phyloP scores from a whole-genome alignment of 345 rosid genomes.

The Streptanthus diversifolius region DNA sequence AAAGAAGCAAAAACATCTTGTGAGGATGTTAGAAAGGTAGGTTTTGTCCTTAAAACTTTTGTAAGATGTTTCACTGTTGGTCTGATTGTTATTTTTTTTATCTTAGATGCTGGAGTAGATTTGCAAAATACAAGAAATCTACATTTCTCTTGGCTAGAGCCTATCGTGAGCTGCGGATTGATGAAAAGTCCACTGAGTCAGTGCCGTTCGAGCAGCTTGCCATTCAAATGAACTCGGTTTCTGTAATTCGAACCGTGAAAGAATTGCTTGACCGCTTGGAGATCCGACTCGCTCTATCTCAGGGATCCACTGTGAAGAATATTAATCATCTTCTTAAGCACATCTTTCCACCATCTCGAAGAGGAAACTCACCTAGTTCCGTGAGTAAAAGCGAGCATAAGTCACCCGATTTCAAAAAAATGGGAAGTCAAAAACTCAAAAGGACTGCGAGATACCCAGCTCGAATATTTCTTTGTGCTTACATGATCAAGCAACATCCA shows the following conservation, averaged over 20 bases:
- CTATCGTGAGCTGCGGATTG: constrained; percentile 54
- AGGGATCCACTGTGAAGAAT: constrained; percentile 42
- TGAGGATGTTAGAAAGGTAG: constrained; percentile 30
- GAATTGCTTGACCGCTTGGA: constrained; percentile 80
- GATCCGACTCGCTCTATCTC: constrained; percentile 48
- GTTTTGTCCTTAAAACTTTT: neutral
- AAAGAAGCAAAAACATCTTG: constrained; percentile 27
- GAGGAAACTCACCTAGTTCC: constrained; percentile 46
- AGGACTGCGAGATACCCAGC: constrained; percentile 68
- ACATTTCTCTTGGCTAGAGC: constrained; percentile 64
- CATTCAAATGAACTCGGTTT: constrained; percentile 55
- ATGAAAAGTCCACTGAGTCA: constrained; percentile 44
- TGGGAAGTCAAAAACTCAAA: constrained; percentile 37
- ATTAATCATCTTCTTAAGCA: constrained; percentile 85
- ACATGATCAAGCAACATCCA: constrained; percentile 93
- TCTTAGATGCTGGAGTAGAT: constrained; percentile 83
- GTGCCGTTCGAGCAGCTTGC: constrained; percentile 90
- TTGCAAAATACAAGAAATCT: constrained; percentile 54
- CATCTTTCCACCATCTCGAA: constrained; percentile 59
- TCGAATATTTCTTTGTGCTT: constrained; percentile 84
- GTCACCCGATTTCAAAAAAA: constrained; percentile 37
- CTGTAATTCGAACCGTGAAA: constrained; percentile 60
- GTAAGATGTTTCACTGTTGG: neutral
- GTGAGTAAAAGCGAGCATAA: constrained; percentile 51
- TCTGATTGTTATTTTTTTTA: neutral